A percentile compares a stretch with the other conserved stretches of the same genome.
These are phyloP conservation scores for Fulvia fulva DNA, from an alignment of 2,329 filamentous ascomycete species.

Conservation along the genomic window DNA sequence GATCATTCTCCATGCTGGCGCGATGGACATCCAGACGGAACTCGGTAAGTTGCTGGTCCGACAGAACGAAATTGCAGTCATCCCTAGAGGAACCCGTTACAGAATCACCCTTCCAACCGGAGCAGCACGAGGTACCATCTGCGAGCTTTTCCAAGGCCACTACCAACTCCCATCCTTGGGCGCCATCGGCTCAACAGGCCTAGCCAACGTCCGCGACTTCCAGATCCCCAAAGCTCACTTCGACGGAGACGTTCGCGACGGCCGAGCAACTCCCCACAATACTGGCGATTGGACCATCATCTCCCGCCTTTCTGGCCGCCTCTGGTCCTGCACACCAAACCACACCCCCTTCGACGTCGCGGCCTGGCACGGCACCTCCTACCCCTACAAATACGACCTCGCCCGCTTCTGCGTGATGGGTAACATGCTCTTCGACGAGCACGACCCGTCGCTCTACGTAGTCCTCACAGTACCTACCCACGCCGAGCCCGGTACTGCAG, in stretches of 20 bases:
- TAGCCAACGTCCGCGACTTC: constrained; percentile 63
- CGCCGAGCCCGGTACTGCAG: constrained; percentile 48
- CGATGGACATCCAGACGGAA: constrained; percentile 63
- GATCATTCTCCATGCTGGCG: constrained; percentile 60
- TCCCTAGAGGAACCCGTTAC: constrained; percentile 60
- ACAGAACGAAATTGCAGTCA: constrained; percentile 61
- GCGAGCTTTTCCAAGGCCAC: constrained; percentile 60
- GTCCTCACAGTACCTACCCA: constrained; percentile 57
- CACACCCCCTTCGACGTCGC: constrained; percentile 67
- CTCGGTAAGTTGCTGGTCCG: constrained; percentile 60
- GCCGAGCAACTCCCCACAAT: constrained; percentile 3
- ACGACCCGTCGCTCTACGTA: constrained; percentile 61
- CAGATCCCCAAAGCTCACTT: constrained; percentile 56
- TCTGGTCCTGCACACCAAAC: constrained; percentile 40
- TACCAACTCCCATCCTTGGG: constrained; percentile 63
- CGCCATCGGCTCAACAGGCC: constrained; percentile 59
- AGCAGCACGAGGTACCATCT: constrained; percentile 59
- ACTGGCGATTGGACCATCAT: constrained; percentile 12
- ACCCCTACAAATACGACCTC: constrained; percentile 54
- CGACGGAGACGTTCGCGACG: constrained; percentile 32
- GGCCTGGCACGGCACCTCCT: constrained; percentile 65
- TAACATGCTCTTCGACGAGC: constrained; percentile 57
- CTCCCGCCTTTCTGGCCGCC: constrained; percentile 7
- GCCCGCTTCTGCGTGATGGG: constrained; percentile 56
- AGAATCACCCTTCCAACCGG: constrained; percentile 55